Conservation (phyloP, 1,284 basidiomycete species). For the Chalciporus sp. region DNA sequence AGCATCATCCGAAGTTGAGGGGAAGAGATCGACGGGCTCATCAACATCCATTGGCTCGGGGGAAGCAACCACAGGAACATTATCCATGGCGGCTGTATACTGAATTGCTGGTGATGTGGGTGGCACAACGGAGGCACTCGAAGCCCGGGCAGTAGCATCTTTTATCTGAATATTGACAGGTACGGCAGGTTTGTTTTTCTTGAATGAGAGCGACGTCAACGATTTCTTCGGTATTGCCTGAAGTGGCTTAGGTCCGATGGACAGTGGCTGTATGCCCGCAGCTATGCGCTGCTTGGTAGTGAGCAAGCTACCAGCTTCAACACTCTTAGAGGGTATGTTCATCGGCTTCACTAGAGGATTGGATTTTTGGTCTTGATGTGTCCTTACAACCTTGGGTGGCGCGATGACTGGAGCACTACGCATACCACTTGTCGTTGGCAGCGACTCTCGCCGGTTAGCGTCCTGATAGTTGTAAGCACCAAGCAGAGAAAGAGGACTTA, state of each 20-base stretch:
- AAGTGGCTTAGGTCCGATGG: conserved; percentile 31
- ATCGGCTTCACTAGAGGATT: conserved; percentile 34
- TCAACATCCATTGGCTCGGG: conserved; percentile 30
- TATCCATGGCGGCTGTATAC: neutral
- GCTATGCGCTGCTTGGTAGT: conserved; percentile 53
- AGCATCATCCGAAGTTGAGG: conserved; percentile 11
- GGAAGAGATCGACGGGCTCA: conserved; percentile 18
- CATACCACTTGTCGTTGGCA: neutral
- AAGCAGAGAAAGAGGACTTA: neutral
- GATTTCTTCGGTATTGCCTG: conserved; percentile 28
- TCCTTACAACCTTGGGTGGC: conserved; percentile 26
- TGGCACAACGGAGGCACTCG: neutral
- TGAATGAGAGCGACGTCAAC: conserved; percentile 43
- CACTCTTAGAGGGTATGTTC: conserved; percentile 21
- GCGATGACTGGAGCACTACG: conserved; percentile 8
- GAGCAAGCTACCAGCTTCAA: conserved; percentile 39
- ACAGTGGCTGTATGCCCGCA: conserved; percentile 37
- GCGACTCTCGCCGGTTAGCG: conserved; percentile 6
- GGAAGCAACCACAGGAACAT: conserved; percentile 11
- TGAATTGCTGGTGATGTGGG: conserved; percentile 19
- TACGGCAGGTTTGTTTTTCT: conserved; percentile 38
- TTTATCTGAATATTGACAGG: conserved; percentile 9
- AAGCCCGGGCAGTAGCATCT: conserved; percentile 3
- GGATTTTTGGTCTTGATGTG: conserved; percentile 34
- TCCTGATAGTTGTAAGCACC: conserved; percentile 11